These are phyloP conservation scores for Calonectria leucothoes DNA, from an alignment of 2,329 filamentous ascomycete genomes.

Conservation along the genomic window DNA sequence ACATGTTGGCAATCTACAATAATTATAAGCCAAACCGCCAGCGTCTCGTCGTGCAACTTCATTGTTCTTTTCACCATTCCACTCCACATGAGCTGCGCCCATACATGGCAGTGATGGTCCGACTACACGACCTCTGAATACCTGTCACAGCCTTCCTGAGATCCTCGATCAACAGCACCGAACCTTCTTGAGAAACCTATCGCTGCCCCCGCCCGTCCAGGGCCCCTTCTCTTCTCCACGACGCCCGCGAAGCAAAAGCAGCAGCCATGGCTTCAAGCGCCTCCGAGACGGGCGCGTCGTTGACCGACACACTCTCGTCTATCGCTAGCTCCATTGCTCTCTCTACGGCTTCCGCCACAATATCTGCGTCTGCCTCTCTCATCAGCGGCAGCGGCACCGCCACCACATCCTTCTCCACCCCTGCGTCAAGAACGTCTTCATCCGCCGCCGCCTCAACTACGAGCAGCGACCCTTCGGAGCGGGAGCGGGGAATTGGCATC, in stretches of 20 bases:
- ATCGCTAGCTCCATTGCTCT: constrained; percentile 25
- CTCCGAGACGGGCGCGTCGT: constrained; percentile 25
- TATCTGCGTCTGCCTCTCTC: constrained; percentile 25
- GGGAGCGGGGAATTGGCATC: constrained; percentile 57
- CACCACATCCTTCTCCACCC: constrained; percentile 10
- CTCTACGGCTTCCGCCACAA: constrained; percentile 25
- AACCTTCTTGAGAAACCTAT: not conserved
- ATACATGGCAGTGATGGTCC: constrained; percentile 15
- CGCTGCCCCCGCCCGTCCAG: constrained; percentile 24
- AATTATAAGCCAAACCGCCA: constrained; percentile 34
- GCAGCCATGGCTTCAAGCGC: constrained; percentile 20
- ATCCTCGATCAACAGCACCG: constrained; percentile 6
- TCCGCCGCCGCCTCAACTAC: not conserved
- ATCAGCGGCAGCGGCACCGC: constrained; percentile 1
- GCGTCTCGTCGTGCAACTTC: constrained; percentile 6
- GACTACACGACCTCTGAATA: constrained; percentile 19
- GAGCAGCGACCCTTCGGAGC: constrained; percentile 46
- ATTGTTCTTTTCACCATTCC: constrained; percentile 3
- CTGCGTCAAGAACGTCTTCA: constrained; percentile 16
- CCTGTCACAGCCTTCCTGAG: not conserved
- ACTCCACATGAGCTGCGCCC: not conserved
- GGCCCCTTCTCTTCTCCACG: constrained; percentile 14
- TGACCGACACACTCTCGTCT: constrained; percentile 34
- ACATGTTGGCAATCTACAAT: constrained; percentile 24
- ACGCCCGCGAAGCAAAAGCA: not conserved